A percentile compares a stretch with the other conserved stretches of the same genome.
Conservation (phyloP, 2,329 filamentous ascomycete genomes). For the Aspergillus ruber region DNA sequence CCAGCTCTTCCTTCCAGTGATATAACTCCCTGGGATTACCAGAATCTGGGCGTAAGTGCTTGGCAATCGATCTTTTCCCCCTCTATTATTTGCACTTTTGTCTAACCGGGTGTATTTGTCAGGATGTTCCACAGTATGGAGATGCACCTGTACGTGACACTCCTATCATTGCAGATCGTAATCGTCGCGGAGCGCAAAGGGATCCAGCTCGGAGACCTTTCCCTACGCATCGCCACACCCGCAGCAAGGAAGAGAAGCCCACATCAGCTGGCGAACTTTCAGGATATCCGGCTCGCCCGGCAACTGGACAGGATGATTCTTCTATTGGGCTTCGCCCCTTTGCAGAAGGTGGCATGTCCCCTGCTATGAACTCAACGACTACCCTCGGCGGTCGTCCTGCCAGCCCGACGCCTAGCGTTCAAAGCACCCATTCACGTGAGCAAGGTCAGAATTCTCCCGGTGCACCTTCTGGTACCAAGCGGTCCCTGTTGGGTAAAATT, state of each 20-base stretch:
- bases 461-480: constrained; percentile 28
- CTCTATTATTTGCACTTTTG: not conserved
- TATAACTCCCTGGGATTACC: constrained; percentile 95
- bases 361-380: constrained; percentile 45
- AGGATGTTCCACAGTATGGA: constrained; percentile 71
- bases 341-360: constrained; percentile 45
- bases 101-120: not conserved
- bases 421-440: constrained; percentile 53
- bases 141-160: constrained; percentile 69
- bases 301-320: constrained; percentile 69
- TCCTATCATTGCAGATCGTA: constrained; percentile 58
- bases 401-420: constrained; percentile 73
- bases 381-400: constrained; percentile 58
- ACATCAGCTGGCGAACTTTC: constrained; percentile 29
- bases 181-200: constrained; percentile 36
- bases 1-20: constrained; percentile 63
- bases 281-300: constrained; percentile 59
- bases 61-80: not conserved
- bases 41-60: constrained; percentile 67
- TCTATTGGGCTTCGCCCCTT: constrained; percentile 45
- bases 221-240: constrained; percentile 42
- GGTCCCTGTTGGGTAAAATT: constrained; percentile 50
- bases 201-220: constrained; percentile 48
- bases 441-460: constrained; percentile 36
- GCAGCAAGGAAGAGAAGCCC: constrained; percentile 54